These are phyloP conservation scores for Jackrogersella multiformis DNA, from an alignment of 495 filamentous ascomycete species.

Conservation along the genomic window DNA sequence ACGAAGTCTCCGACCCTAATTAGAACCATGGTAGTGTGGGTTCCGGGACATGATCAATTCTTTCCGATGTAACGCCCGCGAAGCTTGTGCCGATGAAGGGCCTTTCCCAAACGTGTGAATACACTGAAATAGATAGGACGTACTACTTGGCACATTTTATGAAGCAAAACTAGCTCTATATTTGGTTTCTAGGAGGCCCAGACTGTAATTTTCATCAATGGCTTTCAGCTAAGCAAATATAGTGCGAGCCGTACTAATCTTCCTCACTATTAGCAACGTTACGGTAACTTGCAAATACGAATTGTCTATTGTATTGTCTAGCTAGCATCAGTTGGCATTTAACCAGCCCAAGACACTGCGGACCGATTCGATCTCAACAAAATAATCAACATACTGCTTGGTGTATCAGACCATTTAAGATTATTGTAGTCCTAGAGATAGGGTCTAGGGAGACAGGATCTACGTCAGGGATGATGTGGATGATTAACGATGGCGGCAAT, in stretches of 20 bases:
- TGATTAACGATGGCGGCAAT: slow-evolving; percentile 22
- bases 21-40: slow-evolving; percentile 3
- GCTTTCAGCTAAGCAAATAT: neutral
- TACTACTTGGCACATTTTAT: neutral
- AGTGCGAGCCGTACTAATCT: neutral
- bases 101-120: neutral
- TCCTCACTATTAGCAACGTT: neutral
- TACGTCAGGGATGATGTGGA: slow-evolving; percentile 21
- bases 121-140: neutral
- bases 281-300: neutral
- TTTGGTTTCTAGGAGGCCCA: too few species aligned
- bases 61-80: slow-evolving; percentile 12
- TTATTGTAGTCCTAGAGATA: slow-evolving; percentile 5
- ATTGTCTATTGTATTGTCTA: neutral
- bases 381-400: slow-evolving; percentile 8
- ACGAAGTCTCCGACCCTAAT: slow-evolving; percentile 5
- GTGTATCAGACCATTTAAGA: neutral
- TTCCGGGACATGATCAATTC: neutral
- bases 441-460: neutral
- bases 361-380: slow-evolving; percentile 26
- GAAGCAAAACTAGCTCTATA: too few species aligned
- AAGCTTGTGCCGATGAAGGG: slow-evolving; percentile 15
- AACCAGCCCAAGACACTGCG: slow-evolving; percentile 29
- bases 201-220: neutral
- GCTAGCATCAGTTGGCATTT: slow-evolving; percentile 12